Evolutionary conservation across 805 yeast species (phyloP), one percentile per base, ranked within the genome.

Genomic region (Candida germanica): DNA sequence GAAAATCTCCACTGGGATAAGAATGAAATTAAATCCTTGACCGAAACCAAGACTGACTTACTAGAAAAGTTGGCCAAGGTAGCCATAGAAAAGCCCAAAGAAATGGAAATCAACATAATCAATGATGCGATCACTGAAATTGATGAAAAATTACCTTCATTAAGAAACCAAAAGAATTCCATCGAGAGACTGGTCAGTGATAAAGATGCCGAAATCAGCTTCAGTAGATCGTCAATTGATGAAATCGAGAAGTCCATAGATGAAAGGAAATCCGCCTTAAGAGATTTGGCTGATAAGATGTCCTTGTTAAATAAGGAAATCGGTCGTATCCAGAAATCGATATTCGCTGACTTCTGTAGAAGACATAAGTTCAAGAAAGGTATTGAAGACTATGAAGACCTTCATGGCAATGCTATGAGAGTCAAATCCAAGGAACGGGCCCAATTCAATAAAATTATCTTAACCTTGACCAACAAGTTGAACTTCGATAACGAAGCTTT

Each of bases 311-410:
- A 49, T 31, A 5, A 35, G 6, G 43, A 58, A 26, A 46, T 53
- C 10, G 48, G 31, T 7, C 24, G 19, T 1, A 50, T 79, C 6
- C 80, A 79, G 44, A 45, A 58, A 2, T 52, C 54, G 3, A 58
- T 79, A 3, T 84, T 78, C 51, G 31, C 53, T 7, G 69, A 56
- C 0, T 84, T 88, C 51, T 81, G 89, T 38, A 36, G 51, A 1
- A 65, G 59, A 38, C 59, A 80, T 35, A 77, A 78, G 0, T 77
- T 87, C 47, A 54, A 61, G 6, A 58, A 58, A 42, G 62, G 63
- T 21, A 77, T 87, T 26, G 66, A 71, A 31, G 87, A 82, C 22
- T 88, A 83, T 53, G 96, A 88, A 54, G 65, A 64, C 29, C 65
- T 75, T 9, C 84, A 81, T 36, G 89, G 91, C 5, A 64, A 75